Base-by-base conservation (phyloP, 768 basidiomycete species). In the Gelatoporia subvermispora region DNA sequence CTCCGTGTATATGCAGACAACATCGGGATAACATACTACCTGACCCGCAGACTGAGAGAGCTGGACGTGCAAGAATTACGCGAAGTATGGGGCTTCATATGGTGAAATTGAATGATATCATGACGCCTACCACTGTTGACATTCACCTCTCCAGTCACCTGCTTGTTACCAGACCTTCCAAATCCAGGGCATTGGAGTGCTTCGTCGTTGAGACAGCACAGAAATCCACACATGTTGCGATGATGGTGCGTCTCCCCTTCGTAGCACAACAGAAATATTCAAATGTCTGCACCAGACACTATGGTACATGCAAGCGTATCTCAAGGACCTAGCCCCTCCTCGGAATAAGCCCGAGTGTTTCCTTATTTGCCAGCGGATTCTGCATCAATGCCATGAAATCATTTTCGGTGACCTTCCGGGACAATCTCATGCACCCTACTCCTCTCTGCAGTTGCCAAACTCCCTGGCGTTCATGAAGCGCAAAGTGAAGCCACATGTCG, bases 251-350 rank as follows among this genome's bases (percentile, higher is more conserved):
- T 82, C 50, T 37, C 37, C 23, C 51, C 47, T 20, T 18, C 45
- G 42, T 47, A 38, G 38, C 35, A 45, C 43, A 42, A 15, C 56
- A 47, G 18, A 10, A 16, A 35, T 50, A 31, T 24, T 41, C 37
- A 38, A 59, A 28, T 56, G 41, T 22, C 20, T 22, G 42, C 20
- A 21, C 8, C 62, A 94, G 93, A 97, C 96, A 0, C 70, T 99
- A 39, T 98, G 95, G 93, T 96, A 94, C 68, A 94, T 98, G 87
- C 96, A 98, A 78, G 91, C 95, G 15, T 83, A 88, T 22, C 74
- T 99, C 17, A 81, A 80, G 49, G 96, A 99, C 66, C 74, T 97
- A 8, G 77, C 84, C 0, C 58, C 67, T 39, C 53, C 59, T 34
- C 74, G 71, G 13, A 76, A 82, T 44, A 77, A 81, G 41, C 84